Conservation (phyloP, 441 rosid species). For the Jatropha podagrica region DNA sequence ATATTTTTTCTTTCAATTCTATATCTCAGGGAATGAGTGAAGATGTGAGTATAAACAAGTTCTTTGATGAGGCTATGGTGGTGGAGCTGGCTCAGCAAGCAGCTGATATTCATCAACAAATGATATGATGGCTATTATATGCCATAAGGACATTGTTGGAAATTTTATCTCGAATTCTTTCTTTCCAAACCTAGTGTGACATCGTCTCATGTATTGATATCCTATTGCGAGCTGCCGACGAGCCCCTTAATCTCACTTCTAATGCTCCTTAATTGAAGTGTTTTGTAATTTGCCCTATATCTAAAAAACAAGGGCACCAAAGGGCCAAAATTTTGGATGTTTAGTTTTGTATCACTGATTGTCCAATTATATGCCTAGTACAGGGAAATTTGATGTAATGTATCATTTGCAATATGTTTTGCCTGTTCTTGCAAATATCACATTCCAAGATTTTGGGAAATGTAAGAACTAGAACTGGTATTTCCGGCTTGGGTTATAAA, state of each 20-base stretch:
- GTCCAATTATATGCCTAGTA: background rate
- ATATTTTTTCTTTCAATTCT: background rate
- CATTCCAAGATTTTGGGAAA: background rate
- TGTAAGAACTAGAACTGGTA: too few relatives aligned
- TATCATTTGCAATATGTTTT: background rate
- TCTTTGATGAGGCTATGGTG: conserved; percentile 98
- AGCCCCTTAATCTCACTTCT: background rate
- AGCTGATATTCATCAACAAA: conserved; percentile 68
- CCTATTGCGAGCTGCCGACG: background rate
- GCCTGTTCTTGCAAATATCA: background rate
- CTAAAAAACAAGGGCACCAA: background rate
- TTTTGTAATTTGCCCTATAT: background rate
- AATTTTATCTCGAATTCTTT: background rate
- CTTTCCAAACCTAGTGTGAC: background rate
- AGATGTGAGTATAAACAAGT: conserved; percentile 95
- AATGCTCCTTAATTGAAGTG: background rate
- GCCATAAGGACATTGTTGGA: background rate
- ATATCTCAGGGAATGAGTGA: conserved; percentile 85
- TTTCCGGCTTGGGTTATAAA: too few relatives aligned
- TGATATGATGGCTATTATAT: conserved; percentile 33
- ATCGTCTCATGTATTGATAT: background rate
- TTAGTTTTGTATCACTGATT: background rate
- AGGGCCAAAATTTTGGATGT: background rate
- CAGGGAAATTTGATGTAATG: background rate
- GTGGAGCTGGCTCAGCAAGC: conserved; percentile 95